These are phyloP conservation scores for Globisporangium barbulae DNA, from an alignment of 352 stramenopile species.

Conservation along the genomic window DNA sequence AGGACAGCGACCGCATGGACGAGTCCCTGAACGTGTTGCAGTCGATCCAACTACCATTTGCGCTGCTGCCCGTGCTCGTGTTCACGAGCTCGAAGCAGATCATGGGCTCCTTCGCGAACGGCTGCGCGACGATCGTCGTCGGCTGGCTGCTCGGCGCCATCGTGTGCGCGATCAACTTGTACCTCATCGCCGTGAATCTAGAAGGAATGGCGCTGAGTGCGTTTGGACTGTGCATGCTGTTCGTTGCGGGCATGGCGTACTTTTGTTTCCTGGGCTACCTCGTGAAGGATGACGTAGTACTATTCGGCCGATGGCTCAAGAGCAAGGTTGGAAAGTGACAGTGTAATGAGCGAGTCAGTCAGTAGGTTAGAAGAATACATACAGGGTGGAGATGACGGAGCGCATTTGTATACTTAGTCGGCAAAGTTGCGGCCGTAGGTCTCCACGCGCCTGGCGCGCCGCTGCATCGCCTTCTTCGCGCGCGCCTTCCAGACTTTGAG, in stretches of 20 bases:
- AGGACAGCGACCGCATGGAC: constrained; percentile 84
- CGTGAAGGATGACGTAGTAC: constrained; percentile 34
- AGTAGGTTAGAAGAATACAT: not conserved
- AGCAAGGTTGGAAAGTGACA: not conserved
- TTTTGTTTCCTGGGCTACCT: constrained; percentile 77
- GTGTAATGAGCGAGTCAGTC: not conserved
- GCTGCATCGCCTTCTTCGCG: constrained; percentile 65
- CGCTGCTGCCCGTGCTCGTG: constrained; percentile 84
- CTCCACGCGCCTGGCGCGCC: constrained; percentile 50
- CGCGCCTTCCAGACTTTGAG: constrained; percentile 62
- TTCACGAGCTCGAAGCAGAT: constrained; percentile 76
- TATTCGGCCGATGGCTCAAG: constrained; percentile 29
- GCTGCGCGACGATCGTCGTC: constrained; percentile 30
- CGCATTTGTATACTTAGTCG: constrained; percentile 29
- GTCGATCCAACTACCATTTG: constrained; percentile 91
- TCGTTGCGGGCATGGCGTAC: constrained; percentile 41
- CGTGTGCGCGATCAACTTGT: constrained; percentile 78
- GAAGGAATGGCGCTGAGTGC: constrained; percentile 39
- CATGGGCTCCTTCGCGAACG: constrained; percentile 84
- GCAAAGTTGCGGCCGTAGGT: constrained; percentile 70
- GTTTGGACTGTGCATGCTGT: constrained; percentile 29
- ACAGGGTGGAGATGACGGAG: not conserved
- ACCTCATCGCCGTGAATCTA: constrained; percentile 69
- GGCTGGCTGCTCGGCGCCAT: constrained; percentile 59
- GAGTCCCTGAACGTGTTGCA: constrained; percentile 92